phyloP scores from a whole-genome alignment of 2,329 filamentous ascomycete genomes.

The Pseudogymnoascus sp. region DNA sequence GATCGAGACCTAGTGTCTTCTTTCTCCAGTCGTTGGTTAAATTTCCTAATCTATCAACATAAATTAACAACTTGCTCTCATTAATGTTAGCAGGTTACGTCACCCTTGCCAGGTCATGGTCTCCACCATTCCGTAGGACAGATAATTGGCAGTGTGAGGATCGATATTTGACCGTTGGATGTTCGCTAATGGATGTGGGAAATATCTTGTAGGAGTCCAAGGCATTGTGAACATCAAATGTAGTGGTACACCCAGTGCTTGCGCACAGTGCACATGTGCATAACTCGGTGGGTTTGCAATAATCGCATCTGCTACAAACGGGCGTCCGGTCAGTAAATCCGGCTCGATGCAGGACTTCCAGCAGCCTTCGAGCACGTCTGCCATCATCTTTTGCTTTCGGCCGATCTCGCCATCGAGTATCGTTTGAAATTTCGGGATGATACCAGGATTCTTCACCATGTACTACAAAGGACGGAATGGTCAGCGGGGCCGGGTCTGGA shows the following conservation, averaged over 20 bases:
- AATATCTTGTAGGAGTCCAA: slow-evolving; percentile 39
- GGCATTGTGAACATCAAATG: slow-evolving; percentile 65
- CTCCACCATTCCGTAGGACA: slow-evolving; percentile 42
- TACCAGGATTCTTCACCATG: slow-evolving; percentile 79
- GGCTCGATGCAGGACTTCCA: slow-evolving; percentile 68
- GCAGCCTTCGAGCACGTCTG: slow-evolving; percentile 69
- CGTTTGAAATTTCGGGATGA: slow-evolving; percentile 65
- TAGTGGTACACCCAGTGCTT: slow-evolving; percentile 52
- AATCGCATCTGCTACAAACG: slow-evolving; percentile 27
- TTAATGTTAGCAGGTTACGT: too few relatives aligned
- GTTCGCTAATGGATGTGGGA: slow-evolving; percentile 46
- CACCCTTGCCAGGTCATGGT: slow-evolving; percentile 43
- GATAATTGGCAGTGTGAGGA: slow-evolving; percentile 34
- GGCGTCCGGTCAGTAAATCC: slow-evolving; percentile 38
- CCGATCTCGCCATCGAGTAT: slow-evolving; percentile 68
- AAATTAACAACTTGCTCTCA: slow-evolving; percentile 12
- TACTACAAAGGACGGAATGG: slow-evolving; percentile 37
- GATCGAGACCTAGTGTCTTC: slow-evolving; percentile 12
- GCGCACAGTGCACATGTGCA: slow-evolving; percentile 51
- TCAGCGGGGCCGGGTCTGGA: too few relatives aligned
- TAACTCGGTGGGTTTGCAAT: slow-evolving; percentile 26
- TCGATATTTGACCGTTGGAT: slow-evolving; percentile 32
- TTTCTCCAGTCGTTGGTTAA: slow-evolving; percentile 40
- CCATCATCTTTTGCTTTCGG: slow-evolving; percentile 62
- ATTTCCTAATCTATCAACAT: slow-evolving; percentile 34